Conservation (phyloP, 2,329 filamentous ascomycete genomes). For the Fusarium sp. region DNA sequence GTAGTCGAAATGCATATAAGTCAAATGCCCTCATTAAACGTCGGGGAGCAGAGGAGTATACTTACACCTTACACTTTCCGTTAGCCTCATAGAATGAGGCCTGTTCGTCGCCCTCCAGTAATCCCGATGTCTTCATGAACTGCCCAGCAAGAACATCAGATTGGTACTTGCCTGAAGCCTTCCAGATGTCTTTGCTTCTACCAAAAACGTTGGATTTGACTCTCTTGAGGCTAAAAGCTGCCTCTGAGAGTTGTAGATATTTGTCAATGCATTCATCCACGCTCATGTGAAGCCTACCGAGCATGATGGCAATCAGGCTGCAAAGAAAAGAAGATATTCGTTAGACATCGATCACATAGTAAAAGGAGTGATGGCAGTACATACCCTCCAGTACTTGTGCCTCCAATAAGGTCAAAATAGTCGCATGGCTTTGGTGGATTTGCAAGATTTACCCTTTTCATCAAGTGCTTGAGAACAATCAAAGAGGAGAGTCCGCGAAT, state of each 20-base stretch:
- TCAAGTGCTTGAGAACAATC: background rate
- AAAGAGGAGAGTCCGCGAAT: background rate
- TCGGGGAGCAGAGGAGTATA: too few species aligned
- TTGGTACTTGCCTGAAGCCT: background rate
- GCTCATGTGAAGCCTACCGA: background rate
- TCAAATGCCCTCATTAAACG: too few species aligned
- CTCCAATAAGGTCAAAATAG: background rate
- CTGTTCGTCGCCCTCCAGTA: too few species aligned
- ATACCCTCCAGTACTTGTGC: background rate
- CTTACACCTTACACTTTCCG: too few species aligned
- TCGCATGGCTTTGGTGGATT: background rate
- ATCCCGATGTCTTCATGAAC: too few species aligned
- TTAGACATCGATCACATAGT: too few species aligned
- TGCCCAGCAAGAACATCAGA: too few species aligned
- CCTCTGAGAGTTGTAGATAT: fast-evolving
- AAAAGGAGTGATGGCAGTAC: too few species aligned
- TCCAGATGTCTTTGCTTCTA: background rate
- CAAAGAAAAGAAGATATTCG: background rate
- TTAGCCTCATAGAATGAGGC: too few species aligned
- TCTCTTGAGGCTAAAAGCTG: background rate
- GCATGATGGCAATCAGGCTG: background rate
- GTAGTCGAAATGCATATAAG: too few species aligned
- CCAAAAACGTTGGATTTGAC: background rate
- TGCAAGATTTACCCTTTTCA: background rate
- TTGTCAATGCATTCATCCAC: background rate